phyloP scores from a whole-genome alignment of 805 yeast genomes.

The Cyberlindnera maclurae region DNA sequence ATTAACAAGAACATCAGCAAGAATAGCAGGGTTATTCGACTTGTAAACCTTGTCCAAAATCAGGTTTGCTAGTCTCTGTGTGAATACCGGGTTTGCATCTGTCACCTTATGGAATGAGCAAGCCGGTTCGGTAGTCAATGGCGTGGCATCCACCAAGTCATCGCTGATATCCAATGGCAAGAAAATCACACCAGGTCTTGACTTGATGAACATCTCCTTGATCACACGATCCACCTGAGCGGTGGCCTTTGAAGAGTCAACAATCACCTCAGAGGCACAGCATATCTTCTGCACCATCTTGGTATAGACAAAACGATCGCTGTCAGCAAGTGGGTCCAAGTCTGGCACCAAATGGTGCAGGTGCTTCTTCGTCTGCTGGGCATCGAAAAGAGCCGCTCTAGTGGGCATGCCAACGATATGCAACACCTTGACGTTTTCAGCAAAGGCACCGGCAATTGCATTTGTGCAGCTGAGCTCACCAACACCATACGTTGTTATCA shows the following conservation, averaged over 20 bases:
- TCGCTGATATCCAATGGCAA: slow-evolving; percentile 68
- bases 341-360: slow-evolving; percentile 59
- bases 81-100: slow-evolving; percentile 19
- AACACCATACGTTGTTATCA: slow-evolving; percentile 71
- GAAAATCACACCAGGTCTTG: slow-evolving; percentile 78
- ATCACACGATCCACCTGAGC: slow-evolving; percentile 65
- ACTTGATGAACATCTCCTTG: slow-evolving; percentile 41
- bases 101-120: slow-evolving; percentile 20
- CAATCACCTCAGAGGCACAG: slow-evolving; percentile 47
- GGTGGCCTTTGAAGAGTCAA: slow-evolving; percentile 39
- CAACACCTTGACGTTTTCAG: slow-evolving; percentile 72
- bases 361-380: slow-evolving; percentile 24
- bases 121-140: slow-evolving; percentile 27
- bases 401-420: slow-evolving; percentile 74
- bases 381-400: slow-evolving; percentile 22
- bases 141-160: slow-evolving; percentile 29
- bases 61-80: slow-evolving; percentile 31
- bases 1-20: slow-evolving; percentile 66
- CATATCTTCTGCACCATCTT: slow-evolving; percentile 51
- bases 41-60: slow-evolving; percentile 46
- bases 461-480: slow-evolving; percentile 84
- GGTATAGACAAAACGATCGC: slow-evolving; percentile 63
- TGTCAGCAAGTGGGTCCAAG: slow-evolving; percentile 38
- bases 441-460: slow-evolving; percentile 76
- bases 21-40: slow-evolving; percentile 52